Evolutionary conservation across 2,329 filamentous ascomycete genomes (phyloP).

Genomic region (Curvularia sp.): DNA sequence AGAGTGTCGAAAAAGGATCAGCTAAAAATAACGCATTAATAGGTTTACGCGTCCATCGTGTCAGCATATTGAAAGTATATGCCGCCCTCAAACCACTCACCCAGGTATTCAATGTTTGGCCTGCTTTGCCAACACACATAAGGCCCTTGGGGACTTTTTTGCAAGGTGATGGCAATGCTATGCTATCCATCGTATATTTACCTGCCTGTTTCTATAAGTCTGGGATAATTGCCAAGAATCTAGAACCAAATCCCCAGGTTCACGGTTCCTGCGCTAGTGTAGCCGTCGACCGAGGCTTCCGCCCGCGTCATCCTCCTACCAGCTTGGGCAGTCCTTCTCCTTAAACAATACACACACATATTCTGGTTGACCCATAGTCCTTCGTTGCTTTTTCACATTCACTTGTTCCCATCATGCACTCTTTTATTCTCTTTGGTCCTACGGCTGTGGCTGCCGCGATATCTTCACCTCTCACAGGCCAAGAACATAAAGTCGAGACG

Average conservation of each 20-base stretch:
- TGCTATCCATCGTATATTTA: background rate
- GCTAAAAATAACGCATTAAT: background rate
- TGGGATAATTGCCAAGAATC: slow-evolving; percentile 3
- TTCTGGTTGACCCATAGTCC: slow-evolving; percentile 1
- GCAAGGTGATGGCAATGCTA: background rate
- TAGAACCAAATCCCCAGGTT: slow-evolving; percentile 6
- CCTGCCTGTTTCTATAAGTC: background rate
- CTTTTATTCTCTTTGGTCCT: slow-evolving; percentile 15
- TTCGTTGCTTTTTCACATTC: slow-evolving; percentile 11
- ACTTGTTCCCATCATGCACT: slow-evolving; percentile 23
- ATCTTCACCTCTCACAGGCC: slow-evolving; percentile 6
- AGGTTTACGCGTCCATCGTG: background rate
- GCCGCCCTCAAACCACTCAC: background rate
- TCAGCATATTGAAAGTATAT: background rate
- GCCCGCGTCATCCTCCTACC: slow-evolving; percentile 8
- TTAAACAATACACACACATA: slow-evolving; percentile 6
- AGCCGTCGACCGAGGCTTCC: slow-evolving; percentile 17
- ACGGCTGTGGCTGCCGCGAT: slow-evolving; percentile 19
- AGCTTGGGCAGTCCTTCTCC: slow-evolving; percentile 11
- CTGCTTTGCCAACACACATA: background rate
- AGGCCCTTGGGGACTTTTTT: background rate
- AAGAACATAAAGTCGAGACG: background rate
- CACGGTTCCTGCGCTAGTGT: slow-evolving; percentile 25
- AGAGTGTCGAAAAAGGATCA: background rate
- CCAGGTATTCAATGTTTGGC: background rate